Conservation (phyloP, 441 rosid species). For the Capsella rubella region DNA sequence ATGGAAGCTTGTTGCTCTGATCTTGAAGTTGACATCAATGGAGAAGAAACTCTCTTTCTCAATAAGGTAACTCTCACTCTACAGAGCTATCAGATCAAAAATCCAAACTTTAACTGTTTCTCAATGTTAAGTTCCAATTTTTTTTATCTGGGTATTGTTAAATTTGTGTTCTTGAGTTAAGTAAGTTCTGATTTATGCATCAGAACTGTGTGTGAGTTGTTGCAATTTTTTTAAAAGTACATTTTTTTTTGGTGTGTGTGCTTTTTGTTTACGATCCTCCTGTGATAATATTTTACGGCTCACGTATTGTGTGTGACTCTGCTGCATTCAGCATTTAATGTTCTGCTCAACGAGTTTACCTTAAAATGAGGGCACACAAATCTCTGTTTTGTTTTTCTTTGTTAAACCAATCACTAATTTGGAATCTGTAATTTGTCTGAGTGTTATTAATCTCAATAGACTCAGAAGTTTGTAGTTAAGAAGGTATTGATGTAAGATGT, state of each 20-base stretch:
- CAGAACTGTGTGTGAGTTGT: not conserved
- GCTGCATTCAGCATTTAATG: conserved; percentile 40
- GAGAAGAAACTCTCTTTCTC: conserved; percentile 80
- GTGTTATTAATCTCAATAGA: not conserved
- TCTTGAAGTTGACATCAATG: conserved; percentile 95
- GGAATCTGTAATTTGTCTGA: conserved; percentile 22
- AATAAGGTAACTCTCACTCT: conserved; percentile 60
- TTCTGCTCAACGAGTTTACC: conserved; percentile 35
- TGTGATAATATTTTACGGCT: conserved; percentile 31
- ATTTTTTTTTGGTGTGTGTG: not conserved
- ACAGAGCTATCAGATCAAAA: conserved; percentile 1
- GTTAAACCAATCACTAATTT: conserved; percentile 16
- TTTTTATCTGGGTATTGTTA: conserved; percentile 9
- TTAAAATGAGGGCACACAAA: conserved; percentile 38
- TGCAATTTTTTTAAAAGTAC: not conserved
- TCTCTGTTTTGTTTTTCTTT: not conserved
- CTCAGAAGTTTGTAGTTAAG: not conserved
- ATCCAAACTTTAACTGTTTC: conserved; percentile 18
- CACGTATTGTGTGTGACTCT: conserved; percentile 45
- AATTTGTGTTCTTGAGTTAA: not conserved
- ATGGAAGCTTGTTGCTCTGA: conserved; percentile 84
- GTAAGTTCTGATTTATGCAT: not conserved
- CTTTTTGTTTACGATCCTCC: conserved; percentile 22
- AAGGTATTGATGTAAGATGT: conserved; percentile 25
- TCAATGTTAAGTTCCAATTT: conserved; percentile 12